phyloP scores from a whole-genome alignment of 169 alveolate species.

The Plasmodium reichenowi region DNA sequence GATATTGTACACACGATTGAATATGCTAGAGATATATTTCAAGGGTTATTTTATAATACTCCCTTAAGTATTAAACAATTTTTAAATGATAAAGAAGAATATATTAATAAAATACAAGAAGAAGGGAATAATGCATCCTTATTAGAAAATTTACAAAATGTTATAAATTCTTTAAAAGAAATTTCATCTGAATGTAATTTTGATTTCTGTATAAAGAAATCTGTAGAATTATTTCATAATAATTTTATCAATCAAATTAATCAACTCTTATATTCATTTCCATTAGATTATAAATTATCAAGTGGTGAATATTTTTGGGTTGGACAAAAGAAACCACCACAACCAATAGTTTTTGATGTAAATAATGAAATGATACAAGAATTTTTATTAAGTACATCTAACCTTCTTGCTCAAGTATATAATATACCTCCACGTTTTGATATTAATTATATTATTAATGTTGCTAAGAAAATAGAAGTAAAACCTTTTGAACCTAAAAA shows the following conservation, averaged over 20 bases:
- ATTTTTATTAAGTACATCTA: slow-evolving; percentile 93
- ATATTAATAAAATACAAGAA: slow-evolving; percentile 72
- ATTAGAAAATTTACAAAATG: slow-evolving; percentile 77
- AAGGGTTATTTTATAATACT: slow-evolving; percentile 95
- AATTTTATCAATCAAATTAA: slow-evolving; percentile 93
- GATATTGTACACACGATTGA: slow-evolving; percentile 98
- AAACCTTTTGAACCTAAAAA: slow-evolving; percentile 79
- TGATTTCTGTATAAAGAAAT: slow-evolving; percentile 87
- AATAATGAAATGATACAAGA: slow-evolving; percentile 89
- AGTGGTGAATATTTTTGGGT: slow-evolving; percentile 98
- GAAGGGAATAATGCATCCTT: slow-evolving; percentile 81
- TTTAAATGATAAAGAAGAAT: slow-evolving; percentile 86
- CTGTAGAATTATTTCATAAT: slow-evolving; percentile 90
- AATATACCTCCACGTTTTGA: slow-evolving; percentile 82
- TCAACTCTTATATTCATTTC: slow-evolving; percentile 95
- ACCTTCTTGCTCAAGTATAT: slow-evolving; percentile 90
- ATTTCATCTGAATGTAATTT: slow-evolving; percentile 77
- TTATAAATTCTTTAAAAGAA: slow-evolving; percentile 78
- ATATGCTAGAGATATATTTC: slow-evolving; percentile 99
- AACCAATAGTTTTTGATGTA: slow-evolving; percentile 90
- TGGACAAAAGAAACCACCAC: slow-evolving; percentile 99
- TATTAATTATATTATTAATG: slow-evolving; percentile 51
- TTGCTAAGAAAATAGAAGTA: slow-evolving; percentile 76
- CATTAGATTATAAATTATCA: slow-evolving; percentile 94
- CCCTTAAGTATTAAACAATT: slow-evolving; percentile 93